Base-by-base conservation (phyloP, 768 basidiomycete genomes). In the Coprinopsis strossmayeri region DNA sequence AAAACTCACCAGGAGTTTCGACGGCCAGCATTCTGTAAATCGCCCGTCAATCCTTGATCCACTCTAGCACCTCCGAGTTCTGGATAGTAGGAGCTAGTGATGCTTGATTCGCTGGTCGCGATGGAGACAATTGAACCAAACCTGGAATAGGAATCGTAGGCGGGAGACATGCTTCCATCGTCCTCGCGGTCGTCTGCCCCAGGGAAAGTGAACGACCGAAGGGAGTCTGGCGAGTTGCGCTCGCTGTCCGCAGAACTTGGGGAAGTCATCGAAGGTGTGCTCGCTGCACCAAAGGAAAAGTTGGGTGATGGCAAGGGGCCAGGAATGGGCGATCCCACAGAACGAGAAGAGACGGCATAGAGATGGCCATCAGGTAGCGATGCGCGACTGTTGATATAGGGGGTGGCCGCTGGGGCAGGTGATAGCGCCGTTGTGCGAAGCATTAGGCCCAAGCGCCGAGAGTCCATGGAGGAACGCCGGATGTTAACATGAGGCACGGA, bases 261-360 rank as follows among this genome's bases (percentile, higher is more conserved):
- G 13, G 79, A 78, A 15, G 69, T 61, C 54, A 74, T 69, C 2
- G 77, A 69, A 0, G 76, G 69, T 2, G 74, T 73, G 43, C 68
- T 76, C 24, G 82, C 77, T 9, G 74, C 72, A 50, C 82, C 82
- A 54, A 84, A 84, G 39, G 78, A 78, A 67, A 79, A 84, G 48
- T 73, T 75, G 34, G 79, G 79, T 3, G 72, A 70, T 1, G 82
- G 82, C 15, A 84, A 68, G 3, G 82, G 82, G 2, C 82, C 82
- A 7, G 79, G 65, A 52, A 79, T 62, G 49, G 69, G 69, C 38
- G 72, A 61, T 9, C 66, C 62, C 27, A 76, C 56, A 10, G 69
- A 57, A 30, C 81, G 74, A 5, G 76, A 68, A 24, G 73, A 67
- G 48, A 78, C 59, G 4, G 76, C 63, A 55, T 72, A 79, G 4